Evolutionary conservation across 768 basidiomycete species (phyloP).

Genomic region (Cystobasidiopsis lactophilus): DNA sequence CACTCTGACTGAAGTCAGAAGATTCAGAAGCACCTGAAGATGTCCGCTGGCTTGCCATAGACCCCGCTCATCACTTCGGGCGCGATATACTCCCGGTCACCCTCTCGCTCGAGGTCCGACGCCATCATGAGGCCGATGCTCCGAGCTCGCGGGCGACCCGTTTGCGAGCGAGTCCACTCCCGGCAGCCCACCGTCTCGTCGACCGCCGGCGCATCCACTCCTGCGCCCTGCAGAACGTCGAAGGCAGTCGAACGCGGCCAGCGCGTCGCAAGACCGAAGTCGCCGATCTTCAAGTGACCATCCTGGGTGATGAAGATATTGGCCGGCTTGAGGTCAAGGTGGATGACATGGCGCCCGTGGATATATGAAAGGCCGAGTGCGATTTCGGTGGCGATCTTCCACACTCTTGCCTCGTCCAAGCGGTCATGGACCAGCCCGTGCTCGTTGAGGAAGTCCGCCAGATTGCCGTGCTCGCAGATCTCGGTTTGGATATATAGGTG

Average conservation of each 20-base stretch:
- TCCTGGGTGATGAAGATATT: constrained; percentile 77
- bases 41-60: constrained; percentile 83
- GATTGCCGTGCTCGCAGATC: constrained; percentile 77
- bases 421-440: constrained; percentile 56
- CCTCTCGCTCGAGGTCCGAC: constrained; percentile 56
- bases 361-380: constrained; percentile 74
- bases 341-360: constrained; percentile 67
- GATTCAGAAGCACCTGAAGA: constrained; percentile 59
- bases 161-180: neutral
- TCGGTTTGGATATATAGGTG: constrained; percentile 80
- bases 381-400: constrained; percentile 85
- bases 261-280: constrained; percentile 93
- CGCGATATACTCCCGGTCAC: constrained; percentile 89
- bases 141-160: constrained; percentile 12
- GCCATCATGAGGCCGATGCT: constrained; percentile 10
- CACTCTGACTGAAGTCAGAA: neutral
- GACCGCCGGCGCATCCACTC: constrained; percentile 23
- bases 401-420: constrained; percentile 76
- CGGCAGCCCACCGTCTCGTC: constrained; percentile 11
- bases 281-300: constrained; percentile 86
- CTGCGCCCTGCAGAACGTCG: constrained; percentile 17
- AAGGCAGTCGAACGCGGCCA: constrained; percentile 45
- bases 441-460: constrained; percentile 72
- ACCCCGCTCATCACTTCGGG: constrained; percentile 79
- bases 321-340: constrained; percentile 90